phyloP scores from a whole-genome alignment of 306 rosid genomes.

The Cicer chorassanicum region DNA sequence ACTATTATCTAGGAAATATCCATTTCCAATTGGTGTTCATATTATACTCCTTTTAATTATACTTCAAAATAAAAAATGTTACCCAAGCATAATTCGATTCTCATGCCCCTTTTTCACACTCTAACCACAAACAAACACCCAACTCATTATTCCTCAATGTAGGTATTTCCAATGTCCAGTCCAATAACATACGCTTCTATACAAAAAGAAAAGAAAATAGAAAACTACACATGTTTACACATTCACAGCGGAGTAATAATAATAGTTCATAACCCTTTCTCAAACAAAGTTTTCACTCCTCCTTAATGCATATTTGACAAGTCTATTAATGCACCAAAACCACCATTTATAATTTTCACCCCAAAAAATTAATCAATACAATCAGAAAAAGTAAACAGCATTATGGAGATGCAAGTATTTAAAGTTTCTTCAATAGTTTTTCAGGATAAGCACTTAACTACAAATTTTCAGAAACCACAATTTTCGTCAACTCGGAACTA shows the following conservation, averaged over 20 bases:
- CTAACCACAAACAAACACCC: background rate
- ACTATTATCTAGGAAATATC: too few relatives aligned
- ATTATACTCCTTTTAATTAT: background rate
- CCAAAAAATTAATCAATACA: background rate
- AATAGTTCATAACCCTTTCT: background rate
- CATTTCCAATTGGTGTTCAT: background rate
- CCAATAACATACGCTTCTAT: background rate
- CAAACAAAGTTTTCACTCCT: background rate
- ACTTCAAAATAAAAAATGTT: background rate
- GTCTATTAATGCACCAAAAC: constrained; percentile 2
- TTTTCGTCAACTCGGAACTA: background rate
- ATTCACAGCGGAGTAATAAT: background rate
- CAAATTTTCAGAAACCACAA: background rate
- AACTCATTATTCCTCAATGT: background rate
- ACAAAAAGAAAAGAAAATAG: background rate
- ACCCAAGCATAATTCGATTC: background rate
- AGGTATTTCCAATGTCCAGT: background rate
- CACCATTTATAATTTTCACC: background rate
- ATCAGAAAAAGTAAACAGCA: background rate
- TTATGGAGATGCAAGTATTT: background rate
- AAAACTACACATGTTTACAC: background rate
- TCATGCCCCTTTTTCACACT: too few relatives aligned
- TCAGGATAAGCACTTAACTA: background rate
- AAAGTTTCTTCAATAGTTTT: background rate
- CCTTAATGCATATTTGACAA: background rate